These are phyloP conservation scores for Xylaria sp. DNA, from an alignment of 2,329 filamentous ascomycete genomes.

Conservation along the genomic window DNA sequence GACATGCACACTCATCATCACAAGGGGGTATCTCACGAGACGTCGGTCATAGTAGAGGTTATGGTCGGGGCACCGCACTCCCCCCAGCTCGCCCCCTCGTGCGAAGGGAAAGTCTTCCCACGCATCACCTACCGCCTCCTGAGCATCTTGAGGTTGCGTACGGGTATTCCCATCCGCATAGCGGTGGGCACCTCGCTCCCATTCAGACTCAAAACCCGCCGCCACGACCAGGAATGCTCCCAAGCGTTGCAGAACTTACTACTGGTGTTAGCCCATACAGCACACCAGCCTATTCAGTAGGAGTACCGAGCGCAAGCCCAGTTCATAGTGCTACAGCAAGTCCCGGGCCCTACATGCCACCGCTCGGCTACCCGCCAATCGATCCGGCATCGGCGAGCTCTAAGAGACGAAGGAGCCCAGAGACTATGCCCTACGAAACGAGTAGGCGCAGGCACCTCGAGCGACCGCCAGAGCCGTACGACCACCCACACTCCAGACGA, in stretches of 20 bases:
- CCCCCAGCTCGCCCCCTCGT: slow-evolving; percentile 44
- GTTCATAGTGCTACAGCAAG: slow-evolving; percentile 49
- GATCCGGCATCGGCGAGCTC: slow-evolving; percentile 47
- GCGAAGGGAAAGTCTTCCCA: slow-evolving; percentile 50
- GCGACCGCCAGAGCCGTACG: slow-evolving; percentile 28
- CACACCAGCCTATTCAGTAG: slow-evolving; percentile 59
- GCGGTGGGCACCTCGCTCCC: slow-evolving; percentile 54
- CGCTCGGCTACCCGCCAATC: slow-evolving; percentile 44
- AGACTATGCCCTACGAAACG: slow-evolving; percentile 36
- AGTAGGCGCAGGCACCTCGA: slow-evolving; percentile 29
- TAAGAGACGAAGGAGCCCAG: slow-evolving; percentile 61
- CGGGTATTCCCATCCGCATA: slow-evolving; percentile 44
- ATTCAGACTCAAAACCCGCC: slow-evolving; percentile 54
- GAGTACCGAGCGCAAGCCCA: slow-evolving; percentile 46
- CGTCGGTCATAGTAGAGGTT: slow-evolving; percentile 47
- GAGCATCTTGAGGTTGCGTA: slow-evolving; percentile 28
- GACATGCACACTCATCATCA: slow-evolving; percentile 51
- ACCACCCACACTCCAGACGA: slow-evolving; percentile 27
- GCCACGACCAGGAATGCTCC: slow-evolving; percentile 55
- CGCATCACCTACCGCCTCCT: slow-evolving; percentile 39
- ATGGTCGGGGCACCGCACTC: slow-evolving; percentile 28
- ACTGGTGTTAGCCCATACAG: slow-evolving; percentile 67
- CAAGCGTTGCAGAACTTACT: slow-evolving; percentile 67
- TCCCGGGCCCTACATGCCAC: slow-evolving; percentile 48
- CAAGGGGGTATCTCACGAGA: slow-evolving; percentile 54